Conservation (phyloP, 1,139 yeast genomes). For the Saccharomyces hybrid region DNA sequence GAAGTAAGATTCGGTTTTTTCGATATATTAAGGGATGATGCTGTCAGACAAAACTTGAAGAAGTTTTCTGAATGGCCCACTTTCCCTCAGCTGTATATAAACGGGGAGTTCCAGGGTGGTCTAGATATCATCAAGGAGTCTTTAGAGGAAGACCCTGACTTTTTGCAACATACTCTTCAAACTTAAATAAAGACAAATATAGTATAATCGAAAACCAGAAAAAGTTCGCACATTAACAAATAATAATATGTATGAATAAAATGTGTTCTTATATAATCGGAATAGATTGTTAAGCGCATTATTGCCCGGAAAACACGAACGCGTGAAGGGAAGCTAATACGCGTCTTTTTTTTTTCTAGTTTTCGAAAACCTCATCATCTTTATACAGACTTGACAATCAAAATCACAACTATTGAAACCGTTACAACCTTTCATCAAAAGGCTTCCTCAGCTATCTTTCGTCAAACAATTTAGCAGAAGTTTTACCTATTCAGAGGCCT, state of each 20-base stretch:
- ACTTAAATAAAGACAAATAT: background rate
- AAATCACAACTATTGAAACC: background rate
- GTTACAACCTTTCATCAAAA: background rate
- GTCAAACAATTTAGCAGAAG: background rate
- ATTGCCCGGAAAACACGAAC: background rate
- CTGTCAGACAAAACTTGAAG: slow-evolving; percentile 89
- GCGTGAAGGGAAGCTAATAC: background rate
- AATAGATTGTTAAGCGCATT: background rate
- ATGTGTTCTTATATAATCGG: background rate
- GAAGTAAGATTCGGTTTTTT: slow-evolving; percentile 95
- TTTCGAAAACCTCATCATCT: background rate
- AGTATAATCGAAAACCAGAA: background rate
- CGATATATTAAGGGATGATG: slow-evolving; percentile 88
- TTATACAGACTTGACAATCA: background rate
- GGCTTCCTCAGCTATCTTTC: background rate
- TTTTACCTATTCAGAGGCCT: background rate
- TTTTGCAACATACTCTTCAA: slow-evolving; percentile 57
- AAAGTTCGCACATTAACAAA: background rate
- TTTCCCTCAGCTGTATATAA: slow-evolving; percentile 89
- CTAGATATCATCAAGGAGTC: slow-evolving; percentile 89
- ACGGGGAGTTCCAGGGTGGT: slow-evolving; percentile 97
- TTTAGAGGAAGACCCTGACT: slow-evolving; percentile 83
- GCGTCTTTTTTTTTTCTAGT: background rate
- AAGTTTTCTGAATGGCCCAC: slow-evolving; percentile 97
- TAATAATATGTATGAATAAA: background rate